A percentile compares a stretch with the other conserved stretches of the same genome.
Evolutionary conservation across 129 eudicot species (phyloP).

Genomic region (Tagetes erecta): DNA sequence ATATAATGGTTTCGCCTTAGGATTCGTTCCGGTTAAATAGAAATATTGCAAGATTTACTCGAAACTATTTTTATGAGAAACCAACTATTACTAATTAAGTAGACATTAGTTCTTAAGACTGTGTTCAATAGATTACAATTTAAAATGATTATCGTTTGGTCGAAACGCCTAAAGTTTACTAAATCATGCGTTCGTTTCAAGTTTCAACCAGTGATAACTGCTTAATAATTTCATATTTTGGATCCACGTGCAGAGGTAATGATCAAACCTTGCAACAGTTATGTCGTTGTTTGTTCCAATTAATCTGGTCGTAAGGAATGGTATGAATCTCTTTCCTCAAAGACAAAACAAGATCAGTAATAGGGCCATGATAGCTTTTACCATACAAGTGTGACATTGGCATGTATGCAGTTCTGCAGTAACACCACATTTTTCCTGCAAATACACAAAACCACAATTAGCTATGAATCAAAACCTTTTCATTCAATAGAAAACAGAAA

Average conservation of each 20-base stretch:
- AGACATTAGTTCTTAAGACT: not conserved
- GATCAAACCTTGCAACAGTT: constrained; percentile 50
- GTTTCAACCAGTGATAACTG: not conserved
- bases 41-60: not conserved
- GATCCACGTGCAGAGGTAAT: not conserved
- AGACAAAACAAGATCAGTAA: constrained; percentile 46
- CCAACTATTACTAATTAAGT: not conserved
- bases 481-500: not conserved
- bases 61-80: not conserved
- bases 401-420: constrained; percentile 58
- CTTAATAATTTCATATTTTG: not conserved
- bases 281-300: constrained; percentile 59
- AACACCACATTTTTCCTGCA: constrained; percentile 59
- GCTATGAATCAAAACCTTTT: not conserved
- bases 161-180: no score
- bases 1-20: not conserved
- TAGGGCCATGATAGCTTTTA: constrained; percentile 43
- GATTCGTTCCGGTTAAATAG: not conserved
- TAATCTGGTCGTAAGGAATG: constrained; percentile 39
- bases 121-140: not conserved
- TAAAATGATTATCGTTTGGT: no score
- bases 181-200: not conserved
- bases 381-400: constrained; percentile 56
- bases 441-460: constrained; percentile 6
- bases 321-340: constrained; percentile 48